These are phyloP conservation scores for Metarhizium rileyi DNA, from an alignment of 2,329 filamentous ascomycete species.

Conservation along the genomic window DNA sequence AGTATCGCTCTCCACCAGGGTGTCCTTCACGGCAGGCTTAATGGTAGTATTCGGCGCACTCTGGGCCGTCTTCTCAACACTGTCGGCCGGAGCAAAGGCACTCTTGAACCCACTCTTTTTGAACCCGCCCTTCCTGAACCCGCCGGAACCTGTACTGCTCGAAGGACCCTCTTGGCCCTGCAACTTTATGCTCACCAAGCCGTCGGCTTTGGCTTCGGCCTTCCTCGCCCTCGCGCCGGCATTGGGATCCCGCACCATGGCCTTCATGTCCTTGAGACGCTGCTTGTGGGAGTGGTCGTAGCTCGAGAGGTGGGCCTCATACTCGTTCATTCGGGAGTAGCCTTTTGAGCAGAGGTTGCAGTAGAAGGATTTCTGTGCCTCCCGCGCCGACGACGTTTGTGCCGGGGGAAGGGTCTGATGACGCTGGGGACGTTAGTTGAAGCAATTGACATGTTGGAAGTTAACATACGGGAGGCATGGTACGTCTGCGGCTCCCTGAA, in stretches of 20 bases:
- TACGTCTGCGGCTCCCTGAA: constrained; percentile 10
- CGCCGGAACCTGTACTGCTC: constrained; percentile 24
- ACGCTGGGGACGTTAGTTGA: constrained; percentile 27
- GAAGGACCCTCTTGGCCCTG: constrained; percentile 22
- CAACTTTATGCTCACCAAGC: constrained; percentile 58
- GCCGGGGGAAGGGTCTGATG: constrained; percentile 49
- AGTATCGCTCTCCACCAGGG: constrained; percentile 46
- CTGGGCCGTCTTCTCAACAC: background rate
- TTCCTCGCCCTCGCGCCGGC: constrained; percentile 56
- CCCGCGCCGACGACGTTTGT: constrained; percentile 56
- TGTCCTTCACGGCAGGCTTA: constrained; percentile 14
- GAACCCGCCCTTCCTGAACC: constrained; percentile 61
- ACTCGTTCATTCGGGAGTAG: constrained; percentile 91
- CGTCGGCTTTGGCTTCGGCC: constrained; percentile 61
- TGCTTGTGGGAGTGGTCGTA: constrained; percentile 96
- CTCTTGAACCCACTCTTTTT: constrained; percentile 80
- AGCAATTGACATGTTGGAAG: constrained; percentile 36
- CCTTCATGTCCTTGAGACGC: constrained; percentile 79
- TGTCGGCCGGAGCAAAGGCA: constrained; percentile 46
- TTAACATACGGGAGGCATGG: constrained; percentile 45
- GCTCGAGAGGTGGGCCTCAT: constrained; percentile 84
- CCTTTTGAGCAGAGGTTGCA: constrained; percentile 87
- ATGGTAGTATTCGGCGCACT: constrained; percentile 11
- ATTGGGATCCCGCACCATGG: constrained; percentile 64
- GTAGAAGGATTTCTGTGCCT: constrained; percentile 72